A percentile compares a stretch with the other conserved stretches of the same genome.
These are phyloP conservation scores for Phytophthora multivora DNA, from an alignment of 352 stramenopile species.

Conservation along the genomic window DNA sequence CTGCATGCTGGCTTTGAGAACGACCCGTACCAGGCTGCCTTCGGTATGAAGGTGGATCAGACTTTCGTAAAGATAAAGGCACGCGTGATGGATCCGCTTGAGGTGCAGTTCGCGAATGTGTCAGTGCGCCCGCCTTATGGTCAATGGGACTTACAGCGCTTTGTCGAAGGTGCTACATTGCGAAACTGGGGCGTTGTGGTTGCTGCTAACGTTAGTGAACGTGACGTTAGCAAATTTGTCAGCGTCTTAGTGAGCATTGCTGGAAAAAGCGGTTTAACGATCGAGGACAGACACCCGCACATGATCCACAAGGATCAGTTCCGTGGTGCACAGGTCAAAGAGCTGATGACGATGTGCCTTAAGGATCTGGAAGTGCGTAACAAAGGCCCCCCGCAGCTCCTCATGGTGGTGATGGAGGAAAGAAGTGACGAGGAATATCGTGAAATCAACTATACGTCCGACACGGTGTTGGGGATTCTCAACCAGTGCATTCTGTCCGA, in stretches of 20 bases:
- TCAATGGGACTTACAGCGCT: slow-evolving; percentile 66
- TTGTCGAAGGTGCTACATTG: slow-evolving; percentile 50
- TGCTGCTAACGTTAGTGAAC: slow-evolving; percentile 30
- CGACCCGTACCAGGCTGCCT: slow-evolving; percentile 61
- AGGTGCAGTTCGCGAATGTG: slow-evolving; percentile 63
- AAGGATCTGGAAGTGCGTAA: slow-evolving; percentile 28
- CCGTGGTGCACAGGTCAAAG: slow-evolving; percentile 45
- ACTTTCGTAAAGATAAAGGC: slow-evolving; percentile 47
- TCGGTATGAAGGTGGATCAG: slow-evolving; percentile 58
- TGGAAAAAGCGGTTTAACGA: slow-evolving; percentile 37
- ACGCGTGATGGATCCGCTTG: slow-evolving; percentile 50
- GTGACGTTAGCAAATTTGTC: slow-evolving; percentile 43
- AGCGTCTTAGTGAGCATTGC: slow-evolving; percentile 31
- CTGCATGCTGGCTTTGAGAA: slow-evolving; percentile 67
- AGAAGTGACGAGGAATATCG: slow-evolving; percentile 41
- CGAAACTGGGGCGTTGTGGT: slow-evolving; percentile 61
- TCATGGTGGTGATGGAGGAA: slow-evolving; percentile 56
- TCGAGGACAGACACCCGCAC: slow-evolving; percentile 38
- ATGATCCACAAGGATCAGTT: slow-evolving; percentile 42
- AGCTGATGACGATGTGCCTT: slow-evolving; percentile 60
- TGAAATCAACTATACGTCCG: slow-evolving; percentile 62
- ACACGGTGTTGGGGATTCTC: slow-evolving; percentile 64
- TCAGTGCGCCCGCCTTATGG: slow-evolving; percentile 63
- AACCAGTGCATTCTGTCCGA: slow-evolving; percentile 64
- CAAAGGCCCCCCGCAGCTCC: slow-evolving; percentile 36